Conservation (phyloP, 345 rosid species). For the Eucalyptus curtisii region DNA sequence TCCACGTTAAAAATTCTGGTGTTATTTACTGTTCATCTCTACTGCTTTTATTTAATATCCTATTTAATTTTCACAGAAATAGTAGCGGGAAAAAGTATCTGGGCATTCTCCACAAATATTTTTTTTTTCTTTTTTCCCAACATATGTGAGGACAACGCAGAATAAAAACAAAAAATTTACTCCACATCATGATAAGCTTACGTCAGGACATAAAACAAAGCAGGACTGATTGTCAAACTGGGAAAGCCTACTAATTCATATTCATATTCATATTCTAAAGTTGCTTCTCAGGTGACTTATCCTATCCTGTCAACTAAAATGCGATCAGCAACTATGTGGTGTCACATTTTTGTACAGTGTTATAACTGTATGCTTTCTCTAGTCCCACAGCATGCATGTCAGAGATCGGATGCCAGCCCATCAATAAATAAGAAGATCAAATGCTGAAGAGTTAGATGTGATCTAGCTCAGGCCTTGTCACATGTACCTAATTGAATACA, state of each 20-base stretch:
- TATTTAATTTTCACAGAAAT: too few species aligned
- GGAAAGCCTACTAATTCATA: neutral
- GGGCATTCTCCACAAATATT: too few species aligned
- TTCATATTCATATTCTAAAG: neutral
- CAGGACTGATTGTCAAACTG: neutral
- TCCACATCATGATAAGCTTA: neutral
- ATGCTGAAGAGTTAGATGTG: neutral
- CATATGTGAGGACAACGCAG: neutral
- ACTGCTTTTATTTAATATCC: too few species aligned
- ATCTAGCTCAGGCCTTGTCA: neutral
- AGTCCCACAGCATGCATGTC: neutral
- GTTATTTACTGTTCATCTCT: too few species aligned
- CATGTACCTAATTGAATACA: neutral
- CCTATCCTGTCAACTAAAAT: neutral
- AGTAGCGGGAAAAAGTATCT: too few species aligned
- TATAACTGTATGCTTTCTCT: neutral
- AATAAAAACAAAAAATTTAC: neutral
- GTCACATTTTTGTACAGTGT: neutral
- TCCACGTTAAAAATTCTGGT: too few species aligned
- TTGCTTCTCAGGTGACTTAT: neutral
- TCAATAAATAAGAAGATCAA: neutral
- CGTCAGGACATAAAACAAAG: neutral
- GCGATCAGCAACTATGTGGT: neutral
- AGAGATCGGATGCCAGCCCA: neutral
- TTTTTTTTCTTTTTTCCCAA: too few species aligned